Percentiles rank a stretch among this genome's conserved stretches.
Conservation (phyloP, 1,284 basidiomycete species). For the Schizopora paradoxa region DNA sequence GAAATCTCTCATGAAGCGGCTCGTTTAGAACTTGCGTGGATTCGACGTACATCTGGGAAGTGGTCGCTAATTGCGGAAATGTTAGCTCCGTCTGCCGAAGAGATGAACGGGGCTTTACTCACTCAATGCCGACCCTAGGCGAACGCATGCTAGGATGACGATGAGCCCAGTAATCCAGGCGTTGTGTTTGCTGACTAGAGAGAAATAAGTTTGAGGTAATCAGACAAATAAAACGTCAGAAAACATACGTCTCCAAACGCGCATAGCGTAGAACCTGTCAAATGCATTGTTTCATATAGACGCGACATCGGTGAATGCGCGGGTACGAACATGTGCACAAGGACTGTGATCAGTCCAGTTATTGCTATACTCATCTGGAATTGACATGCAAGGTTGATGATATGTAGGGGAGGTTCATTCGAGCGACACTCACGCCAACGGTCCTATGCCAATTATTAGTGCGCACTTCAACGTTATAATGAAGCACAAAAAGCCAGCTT, state of each 20-base stretch:
- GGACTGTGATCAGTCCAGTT: neutral
- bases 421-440: neutral
- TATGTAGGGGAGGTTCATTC: neutral
- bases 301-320: neutral
- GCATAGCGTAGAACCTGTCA: neutral
- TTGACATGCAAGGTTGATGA: neutral
- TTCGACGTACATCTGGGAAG: neutral
- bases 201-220: neutral
- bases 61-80: neutral
- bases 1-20: neutral
- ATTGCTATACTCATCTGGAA: neutral
- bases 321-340: neutral
- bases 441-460: constrained; percentile 1
- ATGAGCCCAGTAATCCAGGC: neutral
- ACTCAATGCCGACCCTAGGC: neutral
- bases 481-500: constrained; percentile 12
- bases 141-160: neutral
- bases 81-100: neutral
- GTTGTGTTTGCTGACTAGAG: neutral
- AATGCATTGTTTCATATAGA: neutral
- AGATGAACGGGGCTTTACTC: neutral
- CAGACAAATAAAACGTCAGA: neutral
- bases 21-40: neutral
- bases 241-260: neutral
- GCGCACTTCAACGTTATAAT: constrained; percentile 21